Evolutionary conservation across 352 stramenopile genomes (phyloP), one percentile per base, ranked within the genome.

Genomic region (Phytophthora melonis): DNA sequence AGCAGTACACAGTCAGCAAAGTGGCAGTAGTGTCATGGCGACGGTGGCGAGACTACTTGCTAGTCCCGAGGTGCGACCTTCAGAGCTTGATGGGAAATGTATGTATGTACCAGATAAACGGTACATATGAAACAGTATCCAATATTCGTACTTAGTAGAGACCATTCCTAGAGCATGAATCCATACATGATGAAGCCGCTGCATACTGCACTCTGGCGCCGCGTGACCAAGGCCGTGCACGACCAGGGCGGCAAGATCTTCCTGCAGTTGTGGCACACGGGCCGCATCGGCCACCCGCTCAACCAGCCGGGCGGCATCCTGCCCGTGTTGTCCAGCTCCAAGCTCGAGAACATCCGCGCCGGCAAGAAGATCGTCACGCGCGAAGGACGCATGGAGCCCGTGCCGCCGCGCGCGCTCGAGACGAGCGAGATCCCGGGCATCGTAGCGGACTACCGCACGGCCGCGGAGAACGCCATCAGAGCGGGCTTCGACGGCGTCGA

Each of bases 401-500:
- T 90, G 54, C 80, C 71, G 18, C 91, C 93, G 6, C 78, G 82
- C n/a, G 74, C 84, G 19, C 78, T 98, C 30, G 84, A 85, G 13
- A 58, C 78, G 3, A 80, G 92, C 9, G 92, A 98, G 47, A 95
- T 98, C 63, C 73, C 83, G 16, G 56, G 61, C 7, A 84, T 87
- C 19, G 74, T 97, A 19, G 66, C 88, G 25, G 90, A 97, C 65
- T 98, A 92, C 75, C 75, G 78, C 75, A 70, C 80, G 39, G 88
- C 76, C 2, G 89, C n/a, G n/a, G n/a, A n/a, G n/a, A n/a, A n/a
- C n/a, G n/a, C n/a, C n/a, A 83, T 92, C 25, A 69, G 84, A 21
- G 92, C 92, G 23, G 94, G 92, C 36, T 98, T 98, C 66, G 93
- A 98, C 61, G 92, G 92, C 19, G 81, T 98, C 13, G 90, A 98